Conservation (phyloP, 2,329 filamentous ascomycete genomes). For the Sporothrix protearum region DNA sequence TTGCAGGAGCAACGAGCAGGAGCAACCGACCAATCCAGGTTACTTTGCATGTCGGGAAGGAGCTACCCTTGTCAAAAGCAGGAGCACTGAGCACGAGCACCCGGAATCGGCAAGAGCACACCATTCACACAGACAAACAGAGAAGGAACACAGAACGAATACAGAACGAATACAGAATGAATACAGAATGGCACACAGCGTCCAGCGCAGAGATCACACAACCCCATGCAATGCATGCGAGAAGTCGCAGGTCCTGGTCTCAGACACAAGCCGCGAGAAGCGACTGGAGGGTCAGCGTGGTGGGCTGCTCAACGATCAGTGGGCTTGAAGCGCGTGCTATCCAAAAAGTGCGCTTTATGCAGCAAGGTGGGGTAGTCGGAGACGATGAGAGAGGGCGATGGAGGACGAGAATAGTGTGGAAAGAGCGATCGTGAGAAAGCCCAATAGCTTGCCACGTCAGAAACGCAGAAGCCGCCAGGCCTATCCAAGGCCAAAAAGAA, state of each 20-base stretch:
- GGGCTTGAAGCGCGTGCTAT: neutral
- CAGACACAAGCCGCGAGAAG: neutral
- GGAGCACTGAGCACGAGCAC: neutral
- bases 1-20: neutral
- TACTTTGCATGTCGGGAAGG: neutral
- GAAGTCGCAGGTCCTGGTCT: neutral
- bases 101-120: neutral
- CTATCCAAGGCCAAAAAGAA: neutral
- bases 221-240: constrained; percentile 14
- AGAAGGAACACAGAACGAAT: neutral
- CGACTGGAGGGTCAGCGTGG: neutral
- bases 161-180: neutral
- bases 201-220: constrained; percentile 16
- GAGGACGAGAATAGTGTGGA: neutral
- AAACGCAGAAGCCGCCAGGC: constrained; percentile 1
- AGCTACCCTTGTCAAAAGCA: constrained; percentile 11
- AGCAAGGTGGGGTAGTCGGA: neutral
- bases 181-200: neutral
- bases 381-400: neutral
- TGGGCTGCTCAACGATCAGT: neutral
- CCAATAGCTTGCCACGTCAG: constrained; percentile 12
- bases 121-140: neutral
- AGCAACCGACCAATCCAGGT: neutral
- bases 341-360: neutral
- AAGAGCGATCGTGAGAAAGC: neutral